These are phyloP conservation scores for Fusarium avenaceum DNA, from an alignment of 2,329 filamentous ascomycete genomes.

Conservation along the genomic window DNA sequence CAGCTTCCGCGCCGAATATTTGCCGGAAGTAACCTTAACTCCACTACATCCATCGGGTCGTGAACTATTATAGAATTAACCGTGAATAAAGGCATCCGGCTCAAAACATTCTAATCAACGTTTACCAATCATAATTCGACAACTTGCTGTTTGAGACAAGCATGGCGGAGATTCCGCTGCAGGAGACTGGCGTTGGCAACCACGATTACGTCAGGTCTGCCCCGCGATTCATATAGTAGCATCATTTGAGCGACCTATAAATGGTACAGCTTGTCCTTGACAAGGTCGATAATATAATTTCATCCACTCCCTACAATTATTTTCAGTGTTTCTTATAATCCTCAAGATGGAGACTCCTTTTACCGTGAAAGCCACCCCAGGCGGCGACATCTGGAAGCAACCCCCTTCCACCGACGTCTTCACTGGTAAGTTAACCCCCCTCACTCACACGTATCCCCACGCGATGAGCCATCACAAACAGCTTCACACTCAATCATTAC, in stretches of 20 bases:
- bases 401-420: constrained; percentile 75
- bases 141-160: background rate
- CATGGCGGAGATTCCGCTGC: constrained; percentile 23
- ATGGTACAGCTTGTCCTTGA: background rate
- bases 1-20: no score
- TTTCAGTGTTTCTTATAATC: background rate
- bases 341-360: constrained; percentile 37
- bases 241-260: constrained; percentile 15
- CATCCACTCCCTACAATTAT: background rate
- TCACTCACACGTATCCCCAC: background rate
- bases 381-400: constrained; percentile 84
- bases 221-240: constrained; percentile 21
- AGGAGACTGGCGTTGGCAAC: background rate
- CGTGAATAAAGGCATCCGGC: background rate
- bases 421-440: constrained; percentile 61
- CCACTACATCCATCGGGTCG: background rate
- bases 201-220: constrained; percentile 41
- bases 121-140: constrained; percentile 9
- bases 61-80: constrained; percentile 10
- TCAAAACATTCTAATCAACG: background rate
- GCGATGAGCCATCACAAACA: background rate
- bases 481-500: background rate
- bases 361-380: constrained; percentile 67
- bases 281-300: background rate
- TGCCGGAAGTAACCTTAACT: background rate